Evolutionary conservation across 176 grass and related monocot species (phyloP).

Genomic region (Calamus simplicifolius): DNA sequence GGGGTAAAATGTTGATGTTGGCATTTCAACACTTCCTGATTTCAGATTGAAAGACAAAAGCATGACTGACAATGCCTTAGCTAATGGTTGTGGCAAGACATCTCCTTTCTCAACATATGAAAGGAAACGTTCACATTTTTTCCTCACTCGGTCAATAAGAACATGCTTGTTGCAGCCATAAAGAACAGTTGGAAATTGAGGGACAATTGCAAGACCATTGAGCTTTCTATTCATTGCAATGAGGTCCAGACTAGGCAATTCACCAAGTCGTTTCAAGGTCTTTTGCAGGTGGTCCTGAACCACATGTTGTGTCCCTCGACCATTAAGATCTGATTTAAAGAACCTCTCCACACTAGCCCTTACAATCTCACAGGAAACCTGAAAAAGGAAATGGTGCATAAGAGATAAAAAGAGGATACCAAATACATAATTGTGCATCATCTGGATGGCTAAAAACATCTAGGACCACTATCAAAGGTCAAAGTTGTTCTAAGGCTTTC

Average conservation of each 20-base stretch:
- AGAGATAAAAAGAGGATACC: too few species aligned
- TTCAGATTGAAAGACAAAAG: constrained; percentile 25
- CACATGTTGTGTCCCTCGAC: constrained; percentile 13
- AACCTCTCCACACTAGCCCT: constrained; percentile 19
- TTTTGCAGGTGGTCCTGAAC: constrained; percentile 22
- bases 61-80: constrained; percentile 27
- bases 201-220: constrained; percentile 9
- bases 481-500: too few species aligned
- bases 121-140: not conserved
- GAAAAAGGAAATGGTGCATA: not conserved
- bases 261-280: constrained; percentile 23
- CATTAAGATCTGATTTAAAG: constrained; percentile 13
- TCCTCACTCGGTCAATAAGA: constrained; percentile 17
- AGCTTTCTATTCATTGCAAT: constrained; percentile 25
- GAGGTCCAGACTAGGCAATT: constrained; percentile 29
- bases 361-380: constrained; percentile 20
- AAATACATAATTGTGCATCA: too few species aligned
- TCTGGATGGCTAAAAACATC: too few species aligned
- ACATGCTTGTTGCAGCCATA: not conserved
- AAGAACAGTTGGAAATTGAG: constrained; percentile 23
- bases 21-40: constrained; percentile 15
- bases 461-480: too few species aligned
- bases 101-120: constrained; percentile 11
- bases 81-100: constrained; percentile 22
- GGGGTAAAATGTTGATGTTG: constrained; percentile 18